These are phyloP conservation scores for Lactarius quietus DNA, from an alignment of 768 basidiomycete genomes.

Conservation along the genomic window DNA sequence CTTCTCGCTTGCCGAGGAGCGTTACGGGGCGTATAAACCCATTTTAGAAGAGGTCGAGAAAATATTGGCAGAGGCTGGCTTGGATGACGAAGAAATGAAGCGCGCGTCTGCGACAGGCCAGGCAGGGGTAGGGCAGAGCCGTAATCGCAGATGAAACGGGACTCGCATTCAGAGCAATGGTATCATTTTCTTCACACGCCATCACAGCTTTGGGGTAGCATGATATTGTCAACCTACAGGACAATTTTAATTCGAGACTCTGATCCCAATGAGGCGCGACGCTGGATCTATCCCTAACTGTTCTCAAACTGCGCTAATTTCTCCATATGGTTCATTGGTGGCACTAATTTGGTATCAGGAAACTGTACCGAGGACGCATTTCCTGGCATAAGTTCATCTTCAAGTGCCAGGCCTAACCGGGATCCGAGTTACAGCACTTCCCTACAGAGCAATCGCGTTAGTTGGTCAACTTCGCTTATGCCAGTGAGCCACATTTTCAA, in stretches of 20 bases:
- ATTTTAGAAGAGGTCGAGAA: conserved; percentile 77
- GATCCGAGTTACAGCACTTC: not conserved
- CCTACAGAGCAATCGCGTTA: not conserved
- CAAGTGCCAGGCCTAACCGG: not conserved
- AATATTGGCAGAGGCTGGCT: conserved; percentile 77
- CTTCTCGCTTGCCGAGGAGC: conserved; percentile 69
- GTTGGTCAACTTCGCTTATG: not conserved
- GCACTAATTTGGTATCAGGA: not conserved
- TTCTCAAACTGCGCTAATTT: not conserved
- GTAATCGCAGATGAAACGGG: conserved; percentile 41
- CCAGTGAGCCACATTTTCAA: not conserved
- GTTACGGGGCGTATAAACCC: conserved; percentile 80
- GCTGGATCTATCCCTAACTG: not conserved
- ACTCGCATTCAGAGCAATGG: not conserved
- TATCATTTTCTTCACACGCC: not conserved
- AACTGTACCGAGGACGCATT: not conserved
- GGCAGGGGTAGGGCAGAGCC: conserved; percentile 43
- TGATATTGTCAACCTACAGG: not conserved
- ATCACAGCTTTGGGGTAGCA: not conserved
- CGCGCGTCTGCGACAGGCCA: conserved; percentile 43
- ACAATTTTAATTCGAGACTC: not conserved
- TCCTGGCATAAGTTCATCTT: not conserved
- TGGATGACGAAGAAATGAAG: conserved; percentile 81
- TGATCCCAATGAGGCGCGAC: not conserved
- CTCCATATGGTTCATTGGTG: not conserved